Evolutionary conservation across 371 early-diverging fungal genomes (phyloP).

Genomic region (Syncephalastrum monosporum): DNA sequence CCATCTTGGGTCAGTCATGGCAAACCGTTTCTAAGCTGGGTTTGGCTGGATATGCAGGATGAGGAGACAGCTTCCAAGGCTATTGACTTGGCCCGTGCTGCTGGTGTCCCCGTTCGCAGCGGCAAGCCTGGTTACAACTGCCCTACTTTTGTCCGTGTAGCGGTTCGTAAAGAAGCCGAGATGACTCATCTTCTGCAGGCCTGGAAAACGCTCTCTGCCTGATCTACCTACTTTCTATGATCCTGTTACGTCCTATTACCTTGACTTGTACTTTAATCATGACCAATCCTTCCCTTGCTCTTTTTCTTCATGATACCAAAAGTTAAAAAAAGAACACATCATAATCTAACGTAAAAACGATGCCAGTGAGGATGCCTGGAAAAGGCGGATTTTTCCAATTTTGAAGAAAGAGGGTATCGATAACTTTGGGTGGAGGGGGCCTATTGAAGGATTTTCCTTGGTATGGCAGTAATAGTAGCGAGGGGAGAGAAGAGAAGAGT

Average conservation of each 20-base stretch:
- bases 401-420: no score
- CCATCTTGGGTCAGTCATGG: constrained; percentile 71
- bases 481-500: no score
- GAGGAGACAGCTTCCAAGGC: constrained; percentile 58
- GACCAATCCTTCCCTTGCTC: not conserved
- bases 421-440: no score
- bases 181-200: constrained; percentile 64
- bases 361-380: no score
- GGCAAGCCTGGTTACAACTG: constrained; percentile 79
- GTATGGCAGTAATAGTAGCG: no score
- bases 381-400: no score
- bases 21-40: constrained; percentile 78
- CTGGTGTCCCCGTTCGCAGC: constrained; percentile 82
- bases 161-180: constrained; percentile 70
- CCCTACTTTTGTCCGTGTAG: constrained; percentile 74
- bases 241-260: not conserved
- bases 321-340: not conserved
- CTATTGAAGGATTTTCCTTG: no score
- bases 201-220: constrained; percentile 48
- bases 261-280: not conserved
- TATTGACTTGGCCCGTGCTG: constrained; percentile 60
- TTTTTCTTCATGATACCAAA: no score
- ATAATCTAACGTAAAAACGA: not conserved
- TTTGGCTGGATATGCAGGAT: constrained; percentile 74
- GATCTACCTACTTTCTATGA: not conserved